Percentiles rank a stretch among this genome's conserved stretches.
phyloP scores from a whole-genome alignment of 768 basidiomycete genomes.

The Gloeopeniophorella convolvens region DNA sequence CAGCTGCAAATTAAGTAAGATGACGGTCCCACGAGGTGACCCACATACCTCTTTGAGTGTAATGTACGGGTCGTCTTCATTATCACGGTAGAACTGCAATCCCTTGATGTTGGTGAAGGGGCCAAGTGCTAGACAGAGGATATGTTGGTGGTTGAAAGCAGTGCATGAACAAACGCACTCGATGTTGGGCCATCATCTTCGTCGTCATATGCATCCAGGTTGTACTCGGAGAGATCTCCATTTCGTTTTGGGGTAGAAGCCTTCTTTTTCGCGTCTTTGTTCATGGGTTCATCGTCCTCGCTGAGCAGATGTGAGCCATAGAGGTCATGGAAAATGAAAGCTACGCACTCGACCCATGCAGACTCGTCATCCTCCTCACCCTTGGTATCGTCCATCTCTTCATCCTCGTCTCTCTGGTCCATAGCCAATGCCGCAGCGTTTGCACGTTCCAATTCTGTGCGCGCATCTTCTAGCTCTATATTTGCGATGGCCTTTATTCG shows the following conservation, averaged over 20 bases:
- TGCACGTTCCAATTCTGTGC: conserved; percentile 74
- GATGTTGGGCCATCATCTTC: conserved; percentile 48
- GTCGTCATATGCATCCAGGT: conserved; percentile 82
- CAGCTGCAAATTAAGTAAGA: conserved; percentile 1
- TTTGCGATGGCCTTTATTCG: conserved; percentile 83
- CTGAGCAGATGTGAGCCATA: conserved; percentile 31
- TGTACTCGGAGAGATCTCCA: conserved; percentile 74
- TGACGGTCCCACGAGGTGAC: conserved; percentile 9
- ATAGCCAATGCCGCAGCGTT: conserved; percentile 70
- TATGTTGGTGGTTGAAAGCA: conserved; percentile 13
- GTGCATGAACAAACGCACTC: conserved; percentile 23
- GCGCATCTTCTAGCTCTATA: conserved; percentile 87
- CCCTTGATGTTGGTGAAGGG: conserved; percentile 97
- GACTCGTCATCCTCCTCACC: conserved; percentile 42
- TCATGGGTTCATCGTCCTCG: conserved; percentile 57
- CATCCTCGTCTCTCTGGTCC: conserved; percentile 58
- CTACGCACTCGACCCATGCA: conserved; percentile 88
- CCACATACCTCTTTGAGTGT: conserved; percentile 82
- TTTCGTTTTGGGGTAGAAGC: conserved; percentile 26
- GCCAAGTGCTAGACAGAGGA: conserved; percentile 43
- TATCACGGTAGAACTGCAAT: conserved; percentile 83
- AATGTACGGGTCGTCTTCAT: conserved; percentile 94
- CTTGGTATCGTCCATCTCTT: conserved; percentile 52
- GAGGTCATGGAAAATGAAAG: conserved; percentile 11
- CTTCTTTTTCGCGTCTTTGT: conserved; percentile 37